Evolutionary conservation across 371 early-diverging fungal species (phyloP).

Genomic region (Mucor sp.): DNA sequence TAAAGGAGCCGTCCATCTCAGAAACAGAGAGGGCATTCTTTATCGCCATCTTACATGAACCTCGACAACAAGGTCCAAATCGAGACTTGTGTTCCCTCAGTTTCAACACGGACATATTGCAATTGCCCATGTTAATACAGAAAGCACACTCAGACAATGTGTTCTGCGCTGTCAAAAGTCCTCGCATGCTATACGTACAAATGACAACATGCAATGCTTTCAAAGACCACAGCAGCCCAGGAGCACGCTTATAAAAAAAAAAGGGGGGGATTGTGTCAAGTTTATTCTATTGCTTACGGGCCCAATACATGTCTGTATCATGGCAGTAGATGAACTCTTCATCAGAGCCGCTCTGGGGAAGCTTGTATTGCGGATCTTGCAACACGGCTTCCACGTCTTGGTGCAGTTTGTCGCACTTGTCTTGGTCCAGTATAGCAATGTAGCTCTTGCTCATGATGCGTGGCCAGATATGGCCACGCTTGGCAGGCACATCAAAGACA

Average conservation of each 20-base stretch:
- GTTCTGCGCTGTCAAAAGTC: background rate
- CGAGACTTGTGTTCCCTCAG: background rate
- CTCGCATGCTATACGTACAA: no score
- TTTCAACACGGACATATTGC: background rate
- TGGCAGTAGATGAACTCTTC: slow-evolving; percentile 30
- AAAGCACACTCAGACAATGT: background rate
- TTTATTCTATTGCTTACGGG: slow-evolving; percentile 17
- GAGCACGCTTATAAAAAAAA: no score
- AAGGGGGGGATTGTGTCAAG: no score
- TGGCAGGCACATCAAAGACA: slow-evolving; percentile 17
- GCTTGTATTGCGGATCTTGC: slow-evolving; percentile 20
- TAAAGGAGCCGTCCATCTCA: background rate
- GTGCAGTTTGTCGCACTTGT: slow-evolving; percentile 20
- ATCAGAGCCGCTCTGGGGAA: slow-evolving; percentile 12
- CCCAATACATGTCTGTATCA: slow-evolving; percentile 42
- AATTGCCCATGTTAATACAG: background rate
- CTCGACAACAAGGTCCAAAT: background rate
- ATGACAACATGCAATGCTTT: no score
- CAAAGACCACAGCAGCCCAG: no score
- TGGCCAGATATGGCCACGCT: slow-evolving; percentile 27
- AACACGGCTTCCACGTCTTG: slow-evolving; percentile 28
- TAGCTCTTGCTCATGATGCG: slow-evolving; percentile 49
- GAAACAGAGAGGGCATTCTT: background rate
- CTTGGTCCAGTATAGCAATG: slow-evolving; percentile 35
- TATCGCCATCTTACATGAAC: background rate